Evolutionary conservation across 345 rosid genomes (phyloP).

Genomic region (Arabis hirsuta): DNA sequence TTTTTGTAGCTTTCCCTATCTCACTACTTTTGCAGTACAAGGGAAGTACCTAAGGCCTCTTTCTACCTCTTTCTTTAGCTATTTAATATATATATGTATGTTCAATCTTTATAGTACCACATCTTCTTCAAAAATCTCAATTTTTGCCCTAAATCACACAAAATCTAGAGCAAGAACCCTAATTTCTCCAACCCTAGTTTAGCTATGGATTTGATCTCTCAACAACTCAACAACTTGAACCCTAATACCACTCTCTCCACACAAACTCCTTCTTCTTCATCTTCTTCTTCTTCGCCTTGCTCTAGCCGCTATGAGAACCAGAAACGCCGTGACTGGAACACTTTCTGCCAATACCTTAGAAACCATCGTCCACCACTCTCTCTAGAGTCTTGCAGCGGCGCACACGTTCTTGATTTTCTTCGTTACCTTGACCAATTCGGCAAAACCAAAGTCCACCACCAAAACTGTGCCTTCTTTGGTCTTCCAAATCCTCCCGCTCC

Average conservation of each 20-base stretch:
- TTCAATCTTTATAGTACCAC: too few species aligned
- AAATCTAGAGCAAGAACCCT: slow-evolving; percentile 6
- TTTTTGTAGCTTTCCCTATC: slow-evolving; percentile 5
- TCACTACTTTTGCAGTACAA: slow-evolving; percentile 12
- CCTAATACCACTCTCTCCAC: slow-evolving; percentile 29
- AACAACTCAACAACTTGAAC: slow-evolving; percentile 16
- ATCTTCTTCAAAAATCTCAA: background rate
- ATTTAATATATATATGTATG: background rate
- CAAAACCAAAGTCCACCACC: slow-evolving; percentile 56
- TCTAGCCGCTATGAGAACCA: slow-evolving; percentile 86
- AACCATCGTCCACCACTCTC: slow-evolving; percentile 82
- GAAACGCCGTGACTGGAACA: slow-evolving; percentile 90
- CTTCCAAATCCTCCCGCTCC: slow-evolving; percentile 85
- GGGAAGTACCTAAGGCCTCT: background rate
- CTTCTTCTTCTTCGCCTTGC: slow-evolving; percentile 32
- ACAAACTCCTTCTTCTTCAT: slow-evolving; percentile 30
- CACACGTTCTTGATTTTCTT: slow-evolving; percentile 82
- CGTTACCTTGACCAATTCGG: slow-evolving; percentile 47
- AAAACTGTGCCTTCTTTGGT: slow-evolving; percentile 83
- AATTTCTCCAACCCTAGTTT: background rate
- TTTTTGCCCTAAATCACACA: slow-evolving; percentile 8
- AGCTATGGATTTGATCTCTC: slow-evolving; percentile 51
- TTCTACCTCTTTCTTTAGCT: slow-evolving; percentile 7
- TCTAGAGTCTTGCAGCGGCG: slow-evolving; percentile 72
- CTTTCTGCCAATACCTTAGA: slow-evolving; percentile 83